Base-by-base conservation (phyloP, 2,329 filamentous ascomycete genomes). In the Alternaria dauci region DNA sequence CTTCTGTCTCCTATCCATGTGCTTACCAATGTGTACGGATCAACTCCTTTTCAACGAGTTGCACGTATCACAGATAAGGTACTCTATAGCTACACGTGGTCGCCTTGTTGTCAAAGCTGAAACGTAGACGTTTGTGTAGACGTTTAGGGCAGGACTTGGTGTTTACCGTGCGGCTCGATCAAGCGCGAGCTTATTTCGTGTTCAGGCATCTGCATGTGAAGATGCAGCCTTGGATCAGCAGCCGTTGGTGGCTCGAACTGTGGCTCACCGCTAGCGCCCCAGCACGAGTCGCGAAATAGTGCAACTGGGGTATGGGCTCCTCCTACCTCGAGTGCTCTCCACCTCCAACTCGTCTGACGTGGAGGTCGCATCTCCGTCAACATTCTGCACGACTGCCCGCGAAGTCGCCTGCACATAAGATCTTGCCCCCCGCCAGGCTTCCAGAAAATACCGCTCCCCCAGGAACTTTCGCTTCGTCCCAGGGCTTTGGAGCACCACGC, bases 261-360 rank as follows among this genome's bases (percentile, higher is more conserved):
- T 59, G 57, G 57, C 52, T 56, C 39, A 46, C 36, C 12, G 36
- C 39, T 61, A 58, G 59, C 50, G 55, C 20, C 50, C 54, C 44
- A 46, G 50, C 59, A 47, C 32, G 44, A 58, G 54, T 52, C 44
- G 57, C 57, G 57, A 56, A 59, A 59, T 55, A 56, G 57, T 59
- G 38, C 28, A 42, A 14, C 39, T 50, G 38, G 56, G 55, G 55
- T 54, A 56, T 32, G 48, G 23, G 52, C 59, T 50, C 39, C 39
- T 39, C 39, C 39, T 39, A 52, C 38, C 38, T 12, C 20, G 38
- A 18, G 8, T 18, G 18, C 53, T 23, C 59, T 61, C 44, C 44
- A 62, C 59, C 59, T 53, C 52, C 47, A 46, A 50, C 50, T 44
- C 30, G 46, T 46, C 52, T 23, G 8, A 62, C 43, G 43, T 52